A percentile compares a stretch with the other conserved stretches of the same genome.
Conservation (phyloP, 192 early-diverging fungal species). For the Mycoemilia scoparia region DNA sequence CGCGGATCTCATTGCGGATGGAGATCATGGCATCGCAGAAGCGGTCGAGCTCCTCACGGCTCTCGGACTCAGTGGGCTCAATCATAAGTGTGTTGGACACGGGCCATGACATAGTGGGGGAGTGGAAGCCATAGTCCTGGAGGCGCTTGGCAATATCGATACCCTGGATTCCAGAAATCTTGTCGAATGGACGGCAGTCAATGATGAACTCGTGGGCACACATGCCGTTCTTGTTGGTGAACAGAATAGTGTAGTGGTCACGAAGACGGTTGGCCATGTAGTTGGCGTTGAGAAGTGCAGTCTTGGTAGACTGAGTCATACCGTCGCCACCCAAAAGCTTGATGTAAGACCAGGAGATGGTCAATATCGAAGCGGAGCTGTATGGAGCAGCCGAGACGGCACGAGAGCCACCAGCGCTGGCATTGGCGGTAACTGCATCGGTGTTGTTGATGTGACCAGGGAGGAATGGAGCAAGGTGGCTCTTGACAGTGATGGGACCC, state of each 20-base stretch:
- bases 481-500: slow-evolving; percentile 89
- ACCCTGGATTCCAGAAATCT: slow-evolving; percentile 61
- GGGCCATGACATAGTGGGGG: slow-evolving; percentile 99
- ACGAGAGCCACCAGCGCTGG: slow-evolving; percentile 63
- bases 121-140: slow-evolving; percentile 97
- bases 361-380: slow-evolving; percentile 87
- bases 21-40: slow-evolving; percentile 97
- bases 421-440: slow-evolving; percentile 38
- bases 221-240: slow-evolving; percentile 80
- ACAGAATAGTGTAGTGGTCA: slow-evolving; percentile 83
- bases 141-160: slow-evolving; percentile 98
- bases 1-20: slow-evolving; percentile 82
- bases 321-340: slow-evolving; percentile 96
- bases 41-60: slow-evolving; percentile 78
- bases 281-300: slow-evolving; percentile 93
- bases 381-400: slow-evolving; percentile 93
- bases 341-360: slow-evolving; percentile 98
- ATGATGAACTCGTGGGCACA: slow-evolving; percentile 99
- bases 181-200: slow-evolving; percentile 79
- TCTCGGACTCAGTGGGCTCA: slow-evolving; percentile 97
- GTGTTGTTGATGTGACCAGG: slow-evolving; percentile 78
- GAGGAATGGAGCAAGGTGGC: slow-evolving; percentile 78
- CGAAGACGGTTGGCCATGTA: slow-evolving; percentile 89
- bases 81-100: slow-evolving; percentile 98
- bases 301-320: slow-evolving; percentile 66